Conservation (phyloP, 108 stramenopile species). For the Nannochloropsis salina region DNA sequence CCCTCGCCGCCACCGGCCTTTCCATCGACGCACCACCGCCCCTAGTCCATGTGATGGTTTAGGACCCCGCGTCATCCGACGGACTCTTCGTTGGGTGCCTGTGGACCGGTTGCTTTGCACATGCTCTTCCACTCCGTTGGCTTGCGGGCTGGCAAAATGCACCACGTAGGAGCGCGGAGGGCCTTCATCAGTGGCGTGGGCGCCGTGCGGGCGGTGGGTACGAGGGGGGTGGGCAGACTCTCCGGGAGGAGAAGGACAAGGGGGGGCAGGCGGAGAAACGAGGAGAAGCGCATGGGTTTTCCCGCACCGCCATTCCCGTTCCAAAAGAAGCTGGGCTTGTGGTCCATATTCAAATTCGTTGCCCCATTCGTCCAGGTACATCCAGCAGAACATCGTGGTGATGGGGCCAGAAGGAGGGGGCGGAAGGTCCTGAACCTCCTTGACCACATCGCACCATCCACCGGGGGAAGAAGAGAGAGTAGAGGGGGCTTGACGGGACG, state of each 20-base stretch:
- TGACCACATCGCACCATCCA: background rate
- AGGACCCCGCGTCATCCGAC: background rate
- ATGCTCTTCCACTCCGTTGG: background rate
- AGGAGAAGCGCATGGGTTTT: background rate
- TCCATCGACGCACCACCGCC: background rate
- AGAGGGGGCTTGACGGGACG: background rate
- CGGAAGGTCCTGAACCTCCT: background rate
- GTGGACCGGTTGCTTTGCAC: background rate
- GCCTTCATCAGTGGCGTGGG: too few species aligned
- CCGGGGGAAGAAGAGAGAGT: background rate
- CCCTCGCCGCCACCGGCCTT: background rate
- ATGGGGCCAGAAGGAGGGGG: background rate
- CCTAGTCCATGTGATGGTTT: background rate
- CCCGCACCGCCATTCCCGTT: background rate
- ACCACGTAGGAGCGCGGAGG: background rate
- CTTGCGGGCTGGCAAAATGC: background rate
- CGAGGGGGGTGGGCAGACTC: background rate
- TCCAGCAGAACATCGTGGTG: background rate
- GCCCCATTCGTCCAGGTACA: constrained; percentile 10
- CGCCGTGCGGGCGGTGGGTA: background rate
- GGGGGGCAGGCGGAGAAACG: background rate
- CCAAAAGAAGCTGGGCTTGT: background rate
- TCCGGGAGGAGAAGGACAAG: background rate
- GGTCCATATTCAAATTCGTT: background rate
- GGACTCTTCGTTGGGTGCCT: background rate